Evolutionary conservation across 192 early-diverging fungal genomes (phyloP), one percentile per base, ranked within the genome.

Genomic region (Gigaspora rosea): DNA sequence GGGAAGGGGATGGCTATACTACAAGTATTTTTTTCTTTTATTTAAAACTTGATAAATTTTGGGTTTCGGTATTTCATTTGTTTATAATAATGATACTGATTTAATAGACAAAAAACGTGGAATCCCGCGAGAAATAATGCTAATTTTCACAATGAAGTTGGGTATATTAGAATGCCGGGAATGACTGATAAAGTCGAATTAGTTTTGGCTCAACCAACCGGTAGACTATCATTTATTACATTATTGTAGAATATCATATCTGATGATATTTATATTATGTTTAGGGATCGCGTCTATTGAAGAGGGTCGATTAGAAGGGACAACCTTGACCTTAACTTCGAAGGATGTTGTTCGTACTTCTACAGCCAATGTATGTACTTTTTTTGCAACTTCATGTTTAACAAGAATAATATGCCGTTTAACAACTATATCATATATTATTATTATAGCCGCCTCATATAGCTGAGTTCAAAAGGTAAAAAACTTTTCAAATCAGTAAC

Each of bases 181-280:
- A 54, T 71, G 47, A 71, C 4, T n/a, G 64, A 66, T 46, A 50
- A 56, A 71, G 69, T 71, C 18, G 69, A 71, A 71, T 71, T 71
- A 20, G 33, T 71, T 35, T 36, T 71, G 8, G 50, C 69, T 27
- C 69, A 71, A 56, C 69, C 69, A 35, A 71, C 69, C 27, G 69
- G 69, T 71, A 71, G 8, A 8, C 27, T 52, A 33, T 32, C 0
- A 46, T 62, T 48, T 7, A 20, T 48, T 49, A 6, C 7, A 41
- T 41, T 41, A 41, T 41, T 41, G 41, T 7, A 41, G 7, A 41
- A 41, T 41, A 41, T 41, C 41, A 7, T 41, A 41, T 27, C 41
- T 41, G 7, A 35, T 33, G 7, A 35, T 10, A 35, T 10, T 33
- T 13, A 33, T 63, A 16, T 47, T n/a, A 41, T 22, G 22, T 46